These are phyloP conservation scores for Talaromyces nanjingensis DNA, from an alignment of 495 filamentous ascomycete genomes.

Conservation along the genomic window DNA sequence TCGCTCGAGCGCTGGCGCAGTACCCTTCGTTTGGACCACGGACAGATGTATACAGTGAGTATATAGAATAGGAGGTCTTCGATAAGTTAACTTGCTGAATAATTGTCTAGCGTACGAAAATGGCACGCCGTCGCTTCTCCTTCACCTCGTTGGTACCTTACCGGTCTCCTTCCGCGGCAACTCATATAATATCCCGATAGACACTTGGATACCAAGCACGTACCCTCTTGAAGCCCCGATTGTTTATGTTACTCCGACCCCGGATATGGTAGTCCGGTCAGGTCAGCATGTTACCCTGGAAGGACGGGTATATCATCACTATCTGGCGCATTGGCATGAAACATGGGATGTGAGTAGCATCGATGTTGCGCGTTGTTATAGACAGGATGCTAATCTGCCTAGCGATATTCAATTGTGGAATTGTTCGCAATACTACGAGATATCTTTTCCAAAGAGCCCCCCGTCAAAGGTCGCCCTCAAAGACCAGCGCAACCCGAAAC, in stretches of 20 bases:
- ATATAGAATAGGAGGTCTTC: background rate
- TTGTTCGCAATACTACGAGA: conserved; percentile 77
- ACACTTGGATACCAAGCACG: conserved; percentile 90
- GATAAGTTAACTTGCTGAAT: background rate
- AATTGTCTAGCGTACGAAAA: conserved; percentile 68
- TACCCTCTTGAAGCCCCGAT: conserved; percentile 84
- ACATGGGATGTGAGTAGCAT: conserved; percentile 74
- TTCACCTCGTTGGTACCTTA: conserved; percentile 79
- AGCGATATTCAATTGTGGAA: conserved; percentile 78
- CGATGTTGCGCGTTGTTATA: background rate
- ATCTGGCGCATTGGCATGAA: conserved; percentile 79
- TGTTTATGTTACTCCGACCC: conserved; percentile 79
- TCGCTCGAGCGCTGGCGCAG: conserved; percentile 71
- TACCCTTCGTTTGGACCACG: conserved; percentile 81
- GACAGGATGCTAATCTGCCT: conserved; percentile 20
- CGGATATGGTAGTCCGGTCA: conserved; percentile 80
- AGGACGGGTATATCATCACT: conserved; percentile 91
- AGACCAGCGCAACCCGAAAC: conserved; percentile 30
- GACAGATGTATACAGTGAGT: conserved; percentile 92
- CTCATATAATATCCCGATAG: conserved; percentile 84
- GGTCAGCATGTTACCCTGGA: conserved; percentile 96
- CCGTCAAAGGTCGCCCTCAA: conserved; percentile 67
- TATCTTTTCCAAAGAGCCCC: conserved; percentile 90
- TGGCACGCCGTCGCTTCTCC: conserved; percentile 77
- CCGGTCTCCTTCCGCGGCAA: conserved; percentile 83